These are phyloP conservation scores for Blepharisma japonicum DNA, from an alignment of 73 alveolate genomes.

Conservation along the genomic window DNA sequence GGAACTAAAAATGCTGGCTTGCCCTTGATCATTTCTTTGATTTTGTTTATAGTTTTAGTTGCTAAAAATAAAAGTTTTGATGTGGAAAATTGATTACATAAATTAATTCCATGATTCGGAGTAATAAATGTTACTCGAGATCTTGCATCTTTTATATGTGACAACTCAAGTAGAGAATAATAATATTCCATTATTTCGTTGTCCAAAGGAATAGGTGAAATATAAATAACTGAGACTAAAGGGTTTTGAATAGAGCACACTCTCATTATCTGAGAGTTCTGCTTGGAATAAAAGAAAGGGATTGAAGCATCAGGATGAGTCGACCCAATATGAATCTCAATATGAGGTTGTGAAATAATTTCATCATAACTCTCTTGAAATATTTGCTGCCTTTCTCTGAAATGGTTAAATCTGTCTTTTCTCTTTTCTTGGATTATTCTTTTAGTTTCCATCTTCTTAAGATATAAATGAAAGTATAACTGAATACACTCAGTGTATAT, in stretches of 20 bases:
- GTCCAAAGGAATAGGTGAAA: slow-evolving; percentile 83
- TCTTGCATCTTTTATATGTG: slow-evolving; percentile 83
- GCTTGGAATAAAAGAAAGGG: slow-evolving; percentile 81
- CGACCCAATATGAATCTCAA: slow-evolving; percentile 84
- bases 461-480: slow-evolving; percentile 53
- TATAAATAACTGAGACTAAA: slow-evolving; percentile 79
- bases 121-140: slow-evolving; percentile 85
- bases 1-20: slow-evolving; percentile 94
- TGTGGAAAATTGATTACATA: slow-evolving; percentile 85
- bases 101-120: slow-evolving; percentile 73
- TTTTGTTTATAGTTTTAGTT: slow-evolving; percentile 89
- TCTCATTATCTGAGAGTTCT: slow-evolving; percentile 88
- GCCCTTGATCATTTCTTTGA: slow-evolving; percentile 80
- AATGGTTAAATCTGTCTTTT: slow-evolving; percentile 58
- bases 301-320: slow-evolving; percentile 75
- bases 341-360: slow-evolving; percentile 70
- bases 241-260: slow-evolving; percentile 87
- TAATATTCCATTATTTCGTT: slow-evolving; percentile 86
- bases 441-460: slow-evolving; percentile 58
- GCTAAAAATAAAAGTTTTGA: slow-evolving; percentile 80
- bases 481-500: slow-evolving; percentile 55
- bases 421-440: slow-evolving; percentile 58
- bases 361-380: slow-evolving; percentile 86
- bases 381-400: slow-evolving; percentile 76
- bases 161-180: slow-evolving; percentile 82